Evolutionary conservation across 306 rosid species (phyloP).

Genomic region (Ziziphus jujuba): DNA sequence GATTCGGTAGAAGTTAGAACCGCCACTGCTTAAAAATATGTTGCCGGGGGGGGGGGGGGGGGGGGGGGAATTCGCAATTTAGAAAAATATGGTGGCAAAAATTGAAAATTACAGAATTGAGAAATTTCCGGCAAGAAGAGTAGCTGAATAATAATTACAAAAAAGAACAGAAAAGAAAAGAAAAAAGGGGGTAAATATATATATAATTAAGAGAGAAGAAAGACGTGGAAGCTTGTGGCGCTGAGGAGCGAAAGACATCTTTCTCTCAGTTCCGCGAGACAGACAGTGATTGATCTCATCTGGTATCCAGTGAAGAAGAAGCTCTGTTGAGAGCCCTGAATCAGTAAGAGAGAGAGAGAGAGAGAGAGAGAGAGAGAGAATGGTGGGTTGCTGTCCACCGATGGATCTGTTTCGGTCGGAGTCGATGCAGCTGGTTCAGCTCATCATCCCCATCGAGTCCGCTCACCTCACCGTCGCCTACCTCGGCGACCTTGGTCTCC

Average conservation of each 20-base stretch:
- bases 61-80: no score
- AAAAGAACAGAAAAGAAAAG: neutral
- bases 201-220: neutral
- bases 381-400: slow-evolving; percentile 85
- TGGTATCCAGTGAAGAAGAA: no score
- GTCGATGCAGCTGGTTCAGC: slow-evolving; percentile 96
- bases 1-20: no score
- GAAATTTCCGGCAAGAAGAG: neutral
- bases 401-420: slow-evolving; percentile 99
- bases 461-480: slow-evolving; percentile 86
- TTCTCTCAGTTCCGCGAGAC: neutral
- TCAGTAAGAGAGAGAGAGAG: slow-evolving; percentile 5
- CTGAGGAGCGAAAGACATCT: neutral
- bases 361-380: slow-evolving; percentile 3
- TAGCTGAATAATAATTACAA: no score
- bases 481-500: slow-evolving; percentile 93
- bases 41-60: no score
- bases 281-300: slow-evolving; percentile 3
- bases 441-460: slow-evolving; percentile 94
- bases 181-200: no score
- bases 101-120: neutral
- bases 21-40: no score
- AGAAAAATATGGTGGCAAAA: neutral
- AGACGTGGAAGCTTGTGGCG: slow-evolving; percentile 24
- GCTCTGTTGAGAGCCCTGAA: neutral